These are phyloP conservation scores for Rutstroemia sp. DNA, from an alignment of 2,329 filamentous ascomycete species.

Conservation along the genomic window DNA sequence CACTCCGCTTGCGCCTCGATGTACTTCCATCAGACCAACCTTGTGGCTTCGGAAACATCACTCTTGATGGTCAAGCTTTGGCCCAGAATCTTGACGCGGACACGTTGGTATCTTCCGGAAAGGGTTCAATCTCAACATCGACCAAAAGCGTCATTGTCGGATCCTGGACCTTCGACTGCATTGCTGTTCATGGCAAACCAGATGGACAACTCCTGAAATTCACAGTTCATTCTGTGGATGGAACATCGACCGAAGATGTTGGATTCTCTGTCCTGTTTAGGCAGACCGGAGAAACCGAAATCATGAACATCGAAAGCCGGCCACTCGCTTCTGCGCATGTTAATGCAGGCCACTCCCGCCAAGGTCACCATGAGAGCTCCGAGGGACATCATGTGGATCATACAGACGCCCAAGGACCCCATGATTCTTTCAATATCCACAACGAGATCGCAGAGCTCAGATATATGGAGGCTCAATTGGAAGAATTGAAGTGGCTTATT, in stretches of 20 bases:
- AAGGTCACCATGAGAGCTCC: conserved; percentile 10
- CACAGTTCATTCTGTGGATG: conserved; percentile 37
- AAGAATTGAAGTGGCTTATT: conserved; percentile 37
- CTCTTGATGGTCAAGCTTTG: conserved; percentile 39
- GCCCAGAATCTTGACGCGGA: conserved; percentile 28
- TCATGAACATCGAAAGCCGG: conserved; percentile 37
- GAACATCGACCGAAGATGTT: conserved; percentile 32
- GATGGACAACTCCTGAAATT: conserved; percentile 40
- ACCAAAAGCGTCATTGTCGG: conserved; percentile 35
- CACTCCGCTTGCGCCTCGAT: conserved; percentile 34
- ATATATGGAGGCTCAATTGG: conserved; percentile 35
- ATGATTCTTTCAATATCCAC: conserved; percentile 29
- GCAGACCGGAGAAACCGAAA: conserved; percentile 36
- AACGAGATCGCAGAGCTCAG: conserved; percentile 39
- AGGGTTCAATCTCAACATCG: conserved; percentile 35
- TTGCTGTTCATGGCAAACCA: conserved; percentile 33
- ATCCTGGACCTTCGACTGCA: conserved; percentile 42
- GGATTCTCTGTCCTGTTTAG: conserved; percentile 39
- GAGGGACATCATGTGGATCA: neutral
- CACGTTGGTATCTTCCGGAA: conserved; percentile 25
- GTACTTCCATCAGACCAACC: conserved; percentile 38
- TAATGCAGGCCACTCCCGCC: conserved; percentile 16
- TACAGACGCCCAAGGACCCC: neutral
- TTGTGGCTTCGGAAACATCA: conserved; percentile 41
- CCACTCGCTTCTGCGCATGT: conserved; percentile 26